Base-by-base conservation (phyloP, 768 basidiomycete genomes). In the Mycena galopus region DNA sequence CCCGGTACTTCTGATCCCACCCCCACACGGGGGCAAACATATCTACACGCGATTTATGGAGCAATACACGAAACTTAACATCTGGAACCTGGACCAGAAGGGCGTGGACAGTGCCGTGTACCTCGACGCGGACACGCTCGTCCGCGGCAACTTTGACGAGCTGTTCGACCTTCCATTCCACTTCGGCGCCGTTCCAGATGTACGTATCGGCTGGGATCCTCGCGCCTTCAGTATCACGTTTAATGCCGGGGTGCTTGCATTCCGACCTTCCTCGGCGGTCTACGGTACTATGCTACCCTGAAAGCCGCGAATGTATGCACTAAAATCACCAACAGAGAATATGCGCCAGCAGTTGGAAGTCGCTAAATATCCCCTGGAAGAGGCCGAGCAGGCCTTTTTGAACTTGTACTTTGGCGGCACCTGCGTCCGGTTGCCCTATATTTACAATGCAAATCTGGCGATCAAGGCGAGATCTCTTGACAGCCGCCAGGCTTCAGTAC, bases 381-480 rank as follows among this genome's bases (percentile, higher is more conserved):
- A 84, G 58, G 87, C 87, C 3, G 83, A 84, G 58, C 84, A 86
- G 76, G 83, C 86, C 14, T 88, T 88, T 75, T 73, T 84, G 30
- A 84, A 84, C 71, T 67, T 78, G 25, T 84, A 82, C 72, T 84
- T 80, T 56, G 82, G 79, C 58, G 76, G 78, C 21, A 79, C 82
- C 59, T 76, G 67, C 30, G 67, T 81, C 32, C 77, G 79, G 5
- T 78, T 84, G 6, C 42, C 42, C 14, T 44, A 44, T 4, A 44
- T 44, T 17, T 44, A 44, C 42, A 44, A 44, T 17, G 42, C 16
- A 44, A 44, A 44, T 19, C 42, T 44, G 1, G 42, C 42, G 16
- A 44, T 44, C 42, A 44, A 44, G 42, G 4, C 2, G 14, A n/a
- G n/a, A n/a, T n/a, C n/a, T n/a, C n/a, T n/a, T n/a, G n/a, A n/a